Evolutionary conservation across 2,329 filamentous ascomycete genomes (phyloP).

Genomic region (Xenosphaeropsis pyriputrescens): DNA sequence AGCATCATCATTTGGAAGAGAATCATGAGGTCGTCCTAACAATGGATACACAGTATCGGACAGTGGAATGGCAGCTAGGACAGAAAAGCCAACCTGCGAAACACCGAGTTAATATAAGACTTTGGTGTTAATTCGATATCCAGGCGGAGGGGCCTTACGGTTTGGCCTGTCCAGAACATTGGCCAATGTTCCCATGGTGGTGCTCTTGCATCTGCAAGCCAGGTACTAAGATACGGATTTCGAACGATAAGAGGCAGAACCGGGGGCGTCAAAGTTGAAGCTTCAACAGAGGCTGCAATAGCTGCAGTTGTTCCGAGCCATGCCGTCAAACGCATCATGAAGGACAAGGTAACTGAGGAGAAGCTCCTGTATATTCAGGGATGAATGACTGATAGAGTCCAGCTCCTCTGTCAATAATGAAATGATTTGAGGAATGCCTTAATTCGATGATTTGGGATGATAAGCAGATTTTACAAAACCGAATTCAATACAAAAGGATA

Average conservation of each 20-base stretch:
- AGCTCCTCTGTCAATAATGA: too few relatives aligned
- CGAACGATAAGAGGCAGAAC: conserved; percentile 42
- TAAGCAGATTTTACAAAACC: too few relatives aligned
- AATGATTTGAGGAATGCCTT: too few relatives aligned
- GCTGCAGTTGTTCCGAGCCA: conserved; percentile 13
- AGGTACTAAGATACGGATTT: conserved; percentile 45
- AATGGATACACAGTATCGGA: conserved; percentile 47
- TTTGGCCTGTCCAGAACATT: conserved; percentile 66
- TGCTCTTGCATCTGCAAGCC: conserved; percentile 52
- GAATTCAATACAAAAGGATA: too few relatives aligned
- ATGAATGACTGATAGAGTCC: too few relatives aligned
- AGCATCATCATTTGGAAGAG: conserved; percentile 27
- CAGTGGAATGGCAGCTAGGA: conserved; percentile 46
- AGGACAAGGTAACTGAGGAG: neutral
- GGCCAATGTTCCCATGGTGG: conserved; percentile 75
- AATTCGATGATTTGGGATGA: too few relatives aligned
- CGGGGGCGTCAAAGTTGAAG: conserved; percentile 38
- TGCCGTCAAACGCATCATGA: conserved; percentile 15
- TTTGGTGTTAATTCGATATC: too few relatives aligned
- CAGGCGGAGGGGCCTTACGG: conserved; percentile 23
- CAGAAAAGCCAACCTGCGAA: conserved; percentile 39
- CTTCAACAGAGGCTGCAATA: conserved; percentile 18
- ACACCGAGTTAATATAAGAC: conserved; percentile 1
- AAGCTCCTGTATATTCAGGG: too few relatives aligned
- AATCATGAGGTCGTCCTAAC: conserved; percentile 51